Conservation (phyloP, 495 filamentous ascomycete genomes). For the Friedmanniomyces simplex region DNA sequence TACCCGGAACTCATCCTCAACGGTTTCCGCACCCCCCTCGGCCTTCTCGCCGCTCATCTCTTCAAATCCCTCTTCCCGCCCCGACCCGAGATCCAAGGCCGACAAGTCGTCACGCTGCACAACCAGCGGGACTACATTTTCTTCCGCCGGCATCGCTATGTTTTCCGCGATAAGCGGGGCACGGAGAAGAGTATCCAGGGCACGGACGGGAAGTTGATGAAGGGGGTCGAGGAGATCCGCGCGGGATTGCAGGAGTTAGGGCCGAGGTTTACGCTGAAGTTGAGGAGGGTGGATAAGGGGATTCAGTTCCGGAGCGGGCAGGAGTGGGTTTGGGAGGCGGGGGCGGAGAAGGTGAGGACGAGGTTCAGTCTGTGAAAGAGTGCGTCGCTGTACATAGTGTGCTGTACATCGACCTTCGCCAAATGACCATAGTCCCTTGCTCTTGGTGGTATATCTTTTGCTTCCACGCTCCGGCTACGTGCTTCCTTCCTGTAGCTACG, state of each 20-base stretch:
- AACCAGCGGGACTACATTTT: constrained; percentile 98
- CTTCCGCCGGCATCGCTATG: constrained; percentile 76
- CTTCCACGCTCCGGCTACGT: too few relatives aligned
- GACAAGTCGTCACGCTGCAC: constrained; percentile 85
- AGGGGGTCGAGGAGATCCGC: constrained; percentile 70
- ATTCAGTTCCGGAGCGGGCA: constrained; percentile 71
- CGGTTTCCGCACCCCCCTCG: constrained; percentile 88
- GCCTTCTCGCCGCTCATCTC: constrained; percentile 75
- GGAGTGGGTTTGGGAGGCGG: constrained; percentile 90
- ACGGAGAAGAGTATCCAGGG: constrained; percentile 82
- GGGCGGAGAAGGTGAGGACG: constrained; percentile 87
- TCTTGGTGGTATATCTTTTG: too few relatives aligned
- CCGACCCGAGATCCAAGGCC: constrained; percentile 67
- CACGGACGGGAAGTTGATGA: constrained; percentile 75
- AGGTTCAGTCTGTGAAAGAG: constrained; percentile 68
- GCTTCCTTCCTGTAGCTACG: too few relatives aligned
- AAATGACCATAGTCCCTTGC: too few relatives aligned
- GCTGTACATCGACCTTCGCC: not conserved
- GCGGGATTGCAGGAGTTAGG: constrained; percentile 80
- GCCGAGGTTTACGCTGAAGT: constrained; percentile 74
- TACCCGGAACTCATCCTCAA: constrained; percentile 90
- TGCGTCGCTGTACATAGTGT: too few relatives aligned
- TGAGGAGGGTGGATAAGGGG: constrained; percentile 83
- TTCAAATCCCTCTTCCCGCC: constrained; percentile 77
- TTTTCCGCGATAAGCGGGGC: constrained; percentile 75